Evolutionary conservation across 148 eudicot species (phyloP).

Genomic region (Rhododendron henanense): DNA sequence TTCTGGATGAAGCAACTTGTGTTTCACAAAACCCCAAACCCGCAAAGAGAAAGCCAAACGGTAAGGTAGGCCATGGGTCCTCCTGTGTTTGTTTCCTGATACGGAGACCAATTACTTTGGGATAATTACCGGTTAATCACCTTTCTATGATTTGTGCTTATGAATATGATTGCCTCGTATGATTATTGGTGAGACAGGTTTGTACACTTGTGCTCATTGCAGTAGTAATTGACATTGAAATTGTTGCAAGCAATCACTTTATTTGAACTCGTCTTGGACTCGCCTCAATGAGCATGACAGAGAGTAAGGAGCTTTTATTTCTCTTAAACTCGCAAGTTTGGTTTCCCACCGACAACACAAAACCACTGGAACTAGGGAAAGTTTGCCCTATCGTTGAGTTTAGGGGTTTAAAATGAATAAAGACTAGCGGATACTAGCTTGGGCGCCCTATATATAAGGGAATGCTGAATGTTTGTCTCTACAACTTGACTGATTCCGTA

Average conservation of each 20-base stretch:
- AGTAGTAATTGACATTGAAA: no score
- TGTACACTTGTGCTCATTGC: background rate
- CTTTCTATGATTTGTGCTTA: background rate
- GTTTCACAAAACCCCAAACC: background rate
- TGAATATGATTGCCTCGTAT: background rate
- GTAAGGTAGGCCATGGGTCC: background rate
- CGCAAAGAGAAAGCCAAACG: background rate
- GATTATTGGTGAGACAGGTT: background rate
- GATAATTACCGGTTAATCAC: background rate
- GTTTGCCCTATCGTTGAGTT: background rate
- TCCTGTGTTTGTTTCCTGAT: slow-evolving; percentile 1
- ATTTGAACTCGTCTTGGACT: no score
- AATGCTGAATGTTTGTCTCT: background rate
- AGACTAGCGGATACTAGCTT: no score
- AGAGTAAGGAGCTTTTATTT: background rate
- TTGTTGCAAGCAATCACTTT: no score
- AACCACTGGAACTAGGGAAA: no score
- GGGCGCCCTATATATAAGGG: no score
- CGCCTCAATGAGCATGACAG: no score
- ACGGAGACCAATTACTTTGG: background rate
- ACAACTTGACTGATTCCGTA: no score
- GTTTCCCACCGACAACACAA: background rate
- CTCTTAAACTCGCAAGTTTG: background rate
- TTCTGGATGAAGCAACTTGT: background rate
- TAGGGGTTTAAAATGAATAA: background rate